A percentile compares a stretch with the other conserved stretches of the same genome.
phyloP scores from a whole-genome alignment of 2,329 filamentous ascomycete species.

The Xylaria sp. region DNA sequence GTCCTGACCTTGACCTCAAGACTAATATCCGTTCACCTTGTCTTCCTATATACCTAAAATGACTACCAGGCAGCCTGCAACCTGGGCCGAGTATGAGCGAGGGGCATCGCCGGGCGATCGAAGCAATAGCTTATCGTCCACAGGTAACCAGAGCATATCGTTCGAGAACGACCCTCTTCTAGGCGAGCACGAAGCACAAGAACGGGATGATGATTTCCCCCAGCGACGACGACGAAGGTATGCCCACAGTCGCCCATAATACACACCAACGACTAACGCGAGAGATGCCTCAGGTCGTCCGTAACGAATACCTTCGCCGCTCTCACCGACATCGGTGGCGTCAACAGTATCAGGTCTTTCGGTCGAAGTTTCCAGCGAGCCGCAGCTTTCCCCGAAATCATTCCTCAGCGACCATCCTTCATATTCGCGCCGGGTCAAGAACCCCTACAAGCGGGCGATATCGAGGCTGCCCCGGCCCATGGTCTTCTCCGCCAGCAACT shows the following conservation, averaged over 20 bases:
- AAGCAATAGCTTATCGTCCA: constrained; percentile 54
- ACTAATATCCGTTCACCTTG: constrained; percentile 1
- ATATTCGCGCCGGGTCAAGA: constrained; percentile 69
- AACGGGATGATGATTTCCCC: constrained; percentile 49
- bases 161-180: constrained; percentile 60
- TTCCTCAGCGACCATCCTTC: constrained; percentile 81
- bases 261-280: constrained; percentile 18
- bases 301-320: constrained; percentile 66
- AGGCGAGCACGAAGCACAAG: constrained; percentile 52
- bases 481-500: constrained; percentile 65
- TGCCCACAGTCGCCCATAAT: too few species aligned
- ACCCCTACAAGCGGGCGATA: constrained; percentile 53
- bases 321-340: constrained; percentile 80
- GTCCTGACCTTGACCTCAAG: constrained; percentile 5
- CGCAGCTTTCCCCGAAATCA: constrained; percentile 86
- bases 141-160: constrained; percentile 54
- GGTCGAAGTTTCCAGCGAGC: constrained; percentile 92
- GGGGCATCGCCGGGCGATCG: constrained; percentile 52
- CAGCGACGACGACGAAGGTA: constrained; percentile 52
- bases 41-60: constrained; percentile 36
- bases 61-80: constrained; percentile 45
- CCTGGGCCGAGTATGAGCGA: constrained; percentile 60
- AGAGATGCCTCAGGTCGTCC: constrained; percentile 62
- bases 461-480: constrained; percentile 53
- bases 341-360: constrained; percentile 95